Evolutionary conservation across 2,329 filamentous ascomycete species (phyloP).

Genomic region (Chrysoporthe austroafricana): DNA sequence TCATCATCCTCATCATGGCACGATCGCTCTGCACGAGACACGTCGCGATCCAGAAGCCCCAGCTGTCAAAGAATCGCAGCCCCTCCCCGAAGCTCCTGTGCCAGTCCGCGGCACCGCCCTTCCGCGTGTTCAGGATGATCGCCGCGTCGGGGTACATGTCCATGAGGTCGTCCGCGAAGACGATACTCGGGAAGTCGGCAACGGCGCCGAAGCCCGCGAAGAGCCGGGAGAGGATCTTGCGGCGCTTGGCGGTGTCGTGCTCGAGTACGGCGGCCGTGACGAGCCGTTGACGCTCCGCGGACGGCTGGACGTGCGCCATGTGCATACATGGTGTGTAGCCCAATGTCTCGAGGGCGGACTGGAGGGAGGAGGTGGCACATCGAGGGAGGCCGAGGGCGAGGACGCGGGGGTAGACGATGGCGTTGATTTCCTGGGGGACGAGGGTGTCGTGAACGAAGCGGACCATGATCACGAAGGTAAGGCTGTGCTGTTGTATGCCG

Average conservation of each 20-base stretch:
- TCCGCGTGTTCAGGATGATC: conserved; percentile 38
- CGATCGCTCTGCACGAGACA: conserved; percentile 23
- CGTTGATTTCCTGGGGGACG: conserved; percentile 6
- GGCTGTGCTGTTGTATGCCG: not conserved
- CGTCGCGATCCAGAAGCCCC: conserved; percentile 25
- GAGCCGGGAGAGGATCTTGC: conserved; percentile 37
- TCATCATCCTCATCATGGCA: conserved; percentile 27
- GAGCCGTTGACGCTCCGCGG: conserved; percentile 33
- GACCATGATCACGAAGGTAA: conserved; percentile 12
- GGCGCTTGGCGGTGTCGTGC: conserved; percentile 33
- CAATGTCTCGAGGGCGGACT: conserved; percentile 39
- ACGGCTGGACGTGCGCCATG: conserved; percentile 33
- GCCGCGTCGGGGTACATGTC: conserved; percentile 43
- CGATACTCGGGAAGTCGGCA: conserved; percentile 38
- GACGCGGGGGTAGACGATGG: conserved; percentile 10
- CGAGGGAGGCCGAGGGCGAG: conserved; percentile 37
- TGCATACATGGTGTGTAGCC: conserved; percentile 40
- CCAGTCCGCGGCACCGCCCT: conserved; percentile 19
- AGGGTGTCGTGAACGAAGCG: conserved; percentile 25
- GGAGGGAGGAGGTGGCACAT: conserved; percentile 43
- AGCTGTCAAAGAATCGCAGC: conserved; percentile 27
- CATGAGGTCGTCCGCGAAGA: conserved; percentile 43
- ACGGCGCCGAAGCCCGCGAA: conserved; percentile 37
- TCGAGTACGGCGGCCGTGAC: conserved; percentile 37
- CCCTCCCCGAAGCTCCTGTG: conserved; percentile 22